Evolutionary conservation across 331 rosid genomes (phyloP).

Genomic region (Arachis monticola): DNA sequence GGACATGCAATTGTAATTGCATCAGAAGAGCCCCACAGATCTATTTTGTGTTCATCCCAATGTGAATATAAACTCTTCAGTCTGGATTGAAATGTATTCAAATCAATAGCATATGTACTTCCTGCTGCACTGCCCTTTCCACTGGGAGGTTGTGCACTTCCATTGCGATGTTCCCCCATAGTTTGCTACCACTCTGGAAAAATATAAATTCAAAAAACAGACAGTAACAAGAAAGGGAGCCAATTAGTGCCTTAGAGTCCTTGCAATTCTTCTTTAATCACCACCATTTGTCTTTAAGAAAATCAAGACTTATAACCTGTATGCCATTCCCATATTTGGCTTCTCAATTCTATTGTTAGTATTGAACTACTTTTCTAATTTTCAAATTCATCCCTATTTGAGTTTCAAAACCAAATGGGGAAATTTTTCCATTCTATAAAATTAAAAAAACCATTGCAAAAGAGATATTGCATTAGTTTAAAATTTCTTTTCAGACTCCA

Average conservation of each 20-base stretch:
- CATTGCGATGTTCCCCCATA: slow-evolving; percentile 58
- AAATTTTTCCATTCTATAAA: background rate
- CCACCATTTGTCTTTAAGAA: background rate
- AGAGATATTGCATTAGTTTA: background rate
- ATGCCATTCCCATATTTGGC: slow-evolving; percentile 1
- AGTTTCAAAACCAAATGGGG: background rate
- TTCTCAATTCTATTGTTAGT: slow-evolving; percentile 22
- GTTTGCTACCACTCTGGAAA: slow-evolving; percentile 12
- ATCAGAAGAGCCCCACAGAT: slow-evolving; percentile 68
- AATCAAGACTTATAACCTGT: background rate
- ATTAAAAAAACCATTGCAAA: background rate
- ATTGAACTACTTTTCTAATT: background rate
- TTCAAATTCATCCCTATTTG: background rate
- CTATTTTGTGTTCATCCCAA: slow-evolving; percentile 58
- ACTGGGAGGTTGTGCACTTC: slow-evolving; percentile 37
- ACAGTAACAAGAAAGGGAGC: slow-evolving; percentile 1
- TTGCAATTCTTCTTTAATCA: background rate
- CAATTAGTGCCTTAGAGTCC: slow-evolving; percentile 1
- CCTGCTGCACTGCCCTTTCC: slow-evolving; percentile 50
- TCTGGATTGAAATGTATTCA: slow-evolving; percentile 48
- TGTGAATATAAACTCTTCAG: slow-evolving; percentile 50
- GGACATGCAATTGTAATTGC: slow-evolving; percentile 72
- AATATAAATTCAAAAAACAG: background rate
- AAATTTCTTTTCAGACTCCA: background rate
- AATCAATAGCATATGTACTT: slow-evolving; percentile 48